Evolutionary conservation across 495 filamentous ascomycete species (phyloP).

Genomic region (Podospora bellae-mahoneyi): DNA sequence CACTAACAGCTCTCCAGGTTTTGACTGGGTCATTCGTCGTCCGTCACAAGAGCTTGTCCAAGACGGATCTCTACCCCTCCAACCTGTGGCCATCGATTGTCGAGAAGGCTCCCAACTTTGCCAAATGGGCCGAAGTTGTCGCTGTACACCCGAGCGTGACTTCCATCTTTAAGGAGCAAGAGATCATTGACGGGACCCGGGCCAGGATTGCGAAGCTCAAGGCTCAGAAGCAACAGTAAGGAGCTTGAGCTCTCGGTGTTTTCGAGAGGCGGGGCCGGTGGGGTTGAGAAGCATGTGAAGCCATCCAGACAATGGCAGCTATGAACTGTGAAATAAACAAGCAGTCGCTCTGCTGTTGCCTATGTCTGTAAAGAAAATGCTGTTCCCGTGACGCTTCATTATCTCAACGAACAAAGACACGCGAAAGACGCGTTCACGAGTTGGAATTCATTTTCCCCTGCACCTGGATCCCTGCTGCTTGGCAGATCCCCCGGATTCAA

Average conservation of each 20-base stretch:
- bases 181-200: slow-evolving; percentile 32
- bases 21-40: slow-evolving; percentile 66
- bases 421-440: not conserved
- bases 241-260: not conserved
- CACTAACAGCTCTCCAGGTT: slow-evolving; percentile 41
- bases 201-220: slow-evolving; percentile 34
- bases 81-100: slow-evolving; percentile 47
- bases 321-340: not conserved
- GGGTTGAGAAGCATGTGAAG: not conserved
- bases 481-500: not conserved
- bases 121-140: slow-evolving; percentile 64
- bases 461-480: not conserved
- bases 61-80: slow-evolving; percentile 51
- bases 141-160: slow-evolving; percentile 62
- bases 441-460: not conserved
- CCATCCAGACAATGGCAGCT: not conserved
- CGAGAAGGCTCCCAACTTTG: slow-evolving; percentile 58
- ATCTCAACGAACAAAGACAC: not conserved
- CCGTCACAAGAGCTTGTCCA: slow-evolving; percentile 50
- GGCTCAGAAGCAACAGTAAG: slow-evolving; percentile 10
- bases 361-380: not conserved
- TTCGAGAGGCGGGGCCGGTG: not conserved
- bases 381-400: no score
- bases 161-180: slow-evolving; percentile 57
- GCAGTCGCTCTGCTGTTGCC: not conserved